Evolutionary conservation across 192 early-diverging fungal species (phyloP).

Genomic region (Coemansia nantahalensis): DNA sequence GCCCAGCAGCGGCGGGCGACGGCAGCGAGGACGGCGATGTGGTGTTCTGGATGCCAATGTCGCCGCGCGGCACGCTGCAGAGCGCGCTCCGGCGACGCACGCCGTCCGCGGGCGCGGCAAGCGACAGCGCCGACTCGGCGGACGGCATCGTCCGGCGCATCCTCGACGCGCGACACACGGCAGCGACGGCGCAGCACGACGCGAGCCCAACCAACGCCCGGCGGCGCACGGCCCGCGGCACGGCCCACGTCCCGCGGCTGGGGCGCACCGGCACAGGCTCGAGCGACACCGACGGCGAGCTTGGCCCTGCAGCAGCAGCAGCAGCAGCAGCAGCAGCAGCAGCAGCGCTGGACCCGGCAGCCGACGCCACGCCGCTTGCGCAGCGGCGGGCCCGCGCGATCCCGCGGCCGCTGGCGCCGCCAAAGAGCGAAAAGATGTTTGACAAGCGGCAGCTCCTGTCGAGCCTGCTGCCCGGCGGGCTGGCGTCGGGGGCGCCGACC

Average conservation of each 20-base stretch:
- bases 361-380: constrained; percentile 25
- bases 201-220: too few relatives aligned
- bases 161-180: constrained; percentile 26
- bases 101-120: background rate
- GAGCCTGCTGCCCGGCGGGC: constrained; percentile 16
- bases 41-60: constrained; percentile 46
- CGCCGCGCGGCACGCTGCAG: constrained; percentile 39
- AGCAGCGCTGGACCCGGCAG: background rate
- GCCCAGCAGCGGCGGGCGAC: background rate
- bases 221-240: background rate
- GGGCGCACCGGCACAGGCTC: background rate
- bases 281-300: constrained; percentile 21
- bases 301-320: background rate
- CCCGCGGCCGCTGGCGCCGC: constrained; percentile 23
- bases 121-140: background rate
- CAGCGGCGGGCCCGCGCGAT: constrained; percentile 19
- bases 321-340: too few relatives aligned
- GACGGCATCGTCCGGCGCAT: constrained; percentile 43
- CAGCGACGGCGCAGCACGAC: background rate
- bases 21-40: constrained; percentile 10
- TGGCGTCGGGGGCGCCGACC: too few relatives aligned
- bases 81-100: constrained; percentile 34
- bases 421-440: constrained; percentile 27
- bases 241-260: background rate
- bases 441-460: constrained; percentile 44